Base-by-base conservation (phyloP, 2,329 filamentous ascomycete species). In the Penicillium sp. region DNA sequence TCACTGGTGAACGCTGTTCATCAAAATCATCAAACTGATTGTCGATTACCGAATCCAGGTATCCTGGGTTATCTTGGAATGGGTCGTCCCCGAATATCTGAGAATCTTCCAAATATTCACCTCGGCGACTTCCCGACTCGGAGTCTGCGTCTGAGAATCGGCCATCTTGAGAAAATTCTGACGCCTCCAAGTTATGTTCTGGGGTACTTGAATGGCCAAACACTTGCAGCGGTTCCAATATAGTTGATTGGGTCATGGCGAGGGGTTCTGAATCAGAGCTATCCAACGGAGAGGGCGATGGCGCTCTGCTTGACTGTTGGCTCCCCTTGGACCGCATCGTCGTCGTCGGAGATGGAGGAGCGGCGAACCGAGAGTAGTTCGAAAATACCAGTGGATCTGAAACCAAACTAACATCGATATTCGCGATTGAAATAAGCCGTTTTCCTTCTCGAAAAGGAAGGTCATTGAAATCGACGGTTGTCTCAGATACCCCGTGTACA, bases 321-420 rank as follows among this genome's bases (percentile, higher is more conserved):
- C 66, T 70, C n/a, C 56, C 59, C 44, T 70, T 71, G 13, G 70
- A 69, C 9, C 67, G 68, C 56, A 68, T 65, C 10, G 68, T 68
- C 27, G 68, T 68, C 18, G 68, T 64, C 10, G 72, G 69, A 10
- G 68, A 73, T 3, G 62, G 53, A 35, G 67, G 71, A 8, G 60
- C 55, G 5, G 63, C 62, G 34, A 76, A 76, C 5, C 69, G 67
- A 39, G 75, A 70, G 59, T 77, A 73, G 23, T 74, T 76, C 4
- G 75, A 73, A 47, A 81, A 80, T n/a, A 77, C 74, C 3, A 73
- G 70, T 3, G 76, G 71, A 56, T 81, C 77, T 4, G 78, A 79
- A 16, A 81, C 67, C 4, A 82, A 61, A 43, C 76, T 70, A 18
- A 76, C 67, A 52, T 75, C 75, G 26, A 81, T 72, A 51, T 74